Evolutionary conservation across 1,284 basidiomycete species (phyloP).

Genomic region (Apiotrichum domesticum): DNA sequence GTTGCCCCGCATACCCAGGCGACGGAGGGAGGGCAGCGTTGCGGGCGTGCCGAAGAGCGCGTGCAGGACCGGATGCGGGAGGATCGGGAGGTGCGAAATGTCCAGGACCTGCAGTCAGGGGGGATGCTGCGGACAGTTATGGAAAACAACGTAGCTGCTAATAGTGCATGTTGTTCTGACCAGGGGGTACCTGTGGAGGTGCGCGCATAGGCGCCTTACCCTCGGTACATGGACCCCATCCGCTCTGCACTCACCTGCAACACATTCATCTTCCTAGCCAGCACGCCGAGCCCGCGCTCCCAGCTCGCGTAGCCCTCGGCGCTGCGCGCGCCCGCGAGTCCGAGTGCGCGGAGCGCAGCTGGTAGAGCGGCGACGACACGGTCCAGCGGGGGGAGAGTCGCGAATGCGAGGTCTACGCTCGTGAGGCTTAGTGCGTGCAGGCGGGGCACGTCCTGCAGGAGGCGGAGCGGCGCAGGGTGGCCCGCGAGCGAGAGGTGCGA

Average conservation of each 20-base stretch:
- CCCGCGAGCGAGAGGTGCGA: conserved; percentile 25
- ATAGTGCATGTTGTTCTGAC: too few relatives aligned
- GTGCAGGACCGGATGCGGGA: neutral
- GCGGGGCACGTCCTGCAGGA: conserved; percentile 22
- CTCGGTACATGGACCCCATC: neutral
- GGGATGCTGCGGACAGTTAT: too few relatives aligned
- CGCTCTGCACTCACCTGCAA: conserved; percentile 22
- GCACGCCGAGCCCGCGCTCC: conserved; percentile 13
- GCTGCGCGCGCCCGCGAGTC: conserved; percentile 21
- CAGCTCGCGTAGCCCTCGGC: conserved; percentile 9
- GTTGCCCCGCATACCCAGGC: conserved; percentile 19
- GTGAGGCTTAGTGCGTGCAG: conserved; percentile 9
- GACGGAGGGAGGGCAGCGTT: conserved; percentile 20
- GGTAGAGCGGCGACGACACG: conserved; percentile 24
- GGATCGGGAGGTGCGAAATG: conserved; percentile 20
- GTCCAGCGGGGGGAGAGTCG: conserved; percentile 20
- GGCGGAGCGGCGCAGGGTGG: conserved; percentile 22
- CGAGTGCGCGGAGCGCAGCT: conserved; percentile 22
- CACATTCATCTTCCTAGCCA: conserved; percentile 31
- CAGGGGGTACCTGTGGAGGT: too few relatives aligned
- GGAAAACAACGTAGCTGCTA: too few relatives aligned
- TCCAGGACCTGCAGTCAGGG: conserved; percentile 24
- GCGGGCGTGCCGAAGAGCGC: neutral
- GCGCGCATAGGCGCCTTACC: neutral
- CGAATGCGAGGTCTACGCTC: conserved; percentile 33